phyloP scores from a whole-genome alignment of 2,329 filamentous ascomycete species.

The Elsinoe perseae region DNA sequence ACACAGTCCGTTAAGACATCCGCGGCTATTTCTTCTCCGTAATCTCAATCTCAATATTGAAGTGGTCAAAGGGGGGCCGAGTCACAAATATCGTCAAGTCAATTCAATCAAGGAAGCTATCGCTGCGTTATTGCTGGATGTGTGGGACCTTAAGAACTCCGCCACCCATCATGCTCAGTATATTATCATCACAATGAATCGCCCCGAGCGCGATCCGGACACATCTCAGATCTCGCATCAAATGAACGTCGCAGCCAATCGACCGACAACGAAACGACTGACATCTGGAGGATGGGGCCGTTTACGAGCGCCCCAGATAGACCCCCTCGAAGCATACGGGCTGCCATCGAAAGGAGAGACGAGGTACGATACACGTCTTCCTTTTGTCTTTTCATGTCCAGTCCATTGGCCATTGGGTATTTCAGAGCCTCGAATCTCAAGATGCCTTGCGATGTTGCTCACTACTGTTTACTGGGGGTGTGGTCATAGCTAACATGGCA shows the following conservation, averaged over 20 bases:
- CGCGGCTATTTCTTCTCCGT: too few species aligned
- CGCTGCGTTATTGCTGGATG: too few species aligned
- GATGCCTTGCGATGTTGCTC: too few species aligned
- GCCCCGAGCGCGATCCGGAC: slow-evolving; percentile 5
- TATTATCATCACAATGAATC: slow-evolving; percentile 1
- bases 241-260: slow-evolving; percentile 15
- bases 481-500: slow-evolving; percentile 21
- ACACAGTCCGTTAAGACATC: too few species aligned
- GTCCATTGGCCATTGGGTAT: background rate
- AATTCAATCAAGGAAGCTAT: too few species aligned
- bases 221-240: slow-evolving; percentile 5
- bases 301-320: slow-evolving; percentile 64
- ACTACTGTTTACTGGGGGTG: background rate
- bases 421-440: background rate
- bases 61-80: too few species aligned
- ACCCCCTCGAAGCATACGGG: slow-evolving; percentile 73
- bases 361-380: slow-evolving; percentile 46
- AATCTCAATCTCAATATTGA: too few species aligned
- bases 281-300: slow-evolving; percentile 57
- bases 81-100: too few species aligned
- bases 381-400: background rate
- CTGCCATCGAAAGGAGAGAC: slow-evolving; percentile 87
- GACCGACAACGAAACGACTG: slow-evolving; percentile 27
- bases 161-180: background rate
- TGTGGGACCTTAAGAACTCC: too few species aligned